These are phyloP conservation scores for Cryptococcus sp. DNA, from an alignment of 1,284 basidiomycete genomes.

Conservation along the genomic window DNA sequence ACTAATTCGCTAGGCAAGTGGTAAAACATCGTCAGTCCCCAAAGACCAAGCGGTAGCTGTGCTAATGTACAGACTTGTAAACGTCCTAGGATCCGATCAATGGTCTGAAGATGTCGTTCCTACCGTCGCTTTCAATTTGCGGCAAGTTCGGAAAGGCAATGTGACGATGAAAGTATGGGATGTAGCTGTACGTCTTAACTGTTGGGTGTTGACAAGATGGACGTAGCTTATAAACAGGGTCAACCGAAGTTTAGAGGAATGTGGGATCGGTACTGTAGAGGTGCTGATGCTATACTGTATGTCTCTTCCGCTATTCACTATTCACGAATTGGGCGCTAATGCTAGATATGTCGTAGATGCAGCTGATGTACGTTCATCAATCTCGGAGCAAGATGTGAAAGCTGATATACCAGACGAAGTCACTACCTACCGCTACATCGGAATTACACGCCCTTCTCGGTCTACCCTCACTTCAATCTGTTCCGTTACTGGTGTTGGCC, in stretches of 20 bases:
- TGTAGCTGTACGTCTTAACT: slow-evolving; percentile 59
- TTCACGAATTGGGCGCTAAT: not conserved
- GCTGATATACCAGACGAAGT: slow-evolving; percentile 57
- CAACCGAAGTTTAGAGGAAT: slow-evolving; percentile 84
- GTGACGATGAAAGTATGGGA: slow-evolving; percentile 94
- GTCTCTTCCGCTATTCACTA: slow-evolving; percentile 39
- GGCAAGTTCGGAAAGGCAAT: slow-evolving; percentile 72
- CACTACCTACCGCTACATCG: slow-evolving; percentile 79
- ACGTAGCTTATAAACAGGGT: slow-evolving; percentile 49
- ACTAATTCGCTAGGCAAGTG: slow-evolving; percentile 64
- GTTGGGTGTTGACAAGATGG: slow-evolving; percentile 43
- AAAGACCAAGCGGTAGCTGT: not conserved
- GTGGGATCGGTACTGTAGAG: slow-evolving; percentile 89
- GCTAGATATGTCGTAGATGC: slow-evolving; percentile 86
- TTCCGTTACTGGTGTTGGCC: slow-evolving; percentile 86
- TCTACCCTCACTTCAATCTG: slow-evolving; percentile 66
- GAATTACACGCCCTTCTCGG: slow-evolving; percentile 83
- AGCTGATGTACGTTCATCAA: slow-evolving; percentile 60
- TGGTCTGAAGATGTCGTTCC: slow-evolving; percentile 93
- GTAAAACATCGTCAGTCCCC: slow-evolving; percentile 77
- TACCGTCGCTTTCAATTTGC: slow-evolving; percentile 80
- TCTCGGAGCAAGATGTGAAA: not conserved
- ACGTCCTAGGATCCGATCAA: slow-evolving; percentile 83
- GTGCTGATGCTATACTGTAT: slow-evolving; percentile 89
- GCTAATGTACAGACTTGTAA: slow-evolving; percentile 56